Evolutionary conservation across 345 rosid species (phyloP), one percentile per base, ranked within the genome.

Genomic region (Eucalyptus regnans): DNA sequence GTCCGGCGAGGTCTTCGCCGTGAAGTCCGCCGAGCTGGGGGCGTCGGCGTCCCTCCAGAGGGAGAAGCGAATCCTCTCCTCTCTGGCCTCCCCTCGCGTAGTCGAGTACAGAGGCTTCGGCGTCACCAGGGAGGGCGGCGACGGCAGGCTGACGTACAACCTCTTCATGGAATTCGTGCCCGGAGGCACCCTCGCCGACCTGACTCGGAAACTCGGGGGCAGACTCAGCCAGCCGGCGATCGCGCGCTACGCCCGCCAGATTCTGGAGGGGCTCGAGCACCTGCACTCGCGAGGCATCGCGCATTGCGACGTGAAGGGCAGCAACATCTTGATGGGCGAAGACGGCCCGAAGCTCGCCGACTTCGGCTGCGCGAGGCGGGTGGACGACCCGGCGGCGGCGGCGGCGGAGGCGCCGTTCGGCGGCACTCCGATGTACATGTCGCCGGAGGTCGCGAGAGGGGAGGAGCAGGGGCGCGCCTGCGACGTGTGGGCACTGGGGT

Each of bases 381-480:
- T 93, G 52, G 89, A 88, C 7, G n/a, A 80, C 9, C 83, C 49
- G 44, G 88, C 90, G 76, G 92, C 23, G 62, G 92, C 23, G 62
- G 62, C 3, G 12, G 80, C 90, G 86, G 91, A 90, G 85, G 91
- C 18, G 2, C 87, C 90, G 86, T 91, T 95, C 37, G 88, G 89
- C 41, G 97, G 99, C 62, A 95, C 96, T 0, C 96, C 97, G 49
- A 93, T 92, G 93, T 97, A 94, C 86, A 97, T 96, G 99, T 95
- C 97, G 14, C 98, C 99, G 12, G 97, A 97, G 94, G 98, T 93
- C 93, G 99, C 98, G 89, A 96, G 96, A 90, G 98, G 98, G 62
- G 97, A 95, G 71, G 92, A 92, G 50, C 98, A 96, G 91, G 96
- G 97, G 91, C 86, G 43, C 41, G 91, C 94, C 27, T 88, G 93